Conservation (phyloP, 495 filamentous ascomycete species). For the Xylaria castorea region DNA sequence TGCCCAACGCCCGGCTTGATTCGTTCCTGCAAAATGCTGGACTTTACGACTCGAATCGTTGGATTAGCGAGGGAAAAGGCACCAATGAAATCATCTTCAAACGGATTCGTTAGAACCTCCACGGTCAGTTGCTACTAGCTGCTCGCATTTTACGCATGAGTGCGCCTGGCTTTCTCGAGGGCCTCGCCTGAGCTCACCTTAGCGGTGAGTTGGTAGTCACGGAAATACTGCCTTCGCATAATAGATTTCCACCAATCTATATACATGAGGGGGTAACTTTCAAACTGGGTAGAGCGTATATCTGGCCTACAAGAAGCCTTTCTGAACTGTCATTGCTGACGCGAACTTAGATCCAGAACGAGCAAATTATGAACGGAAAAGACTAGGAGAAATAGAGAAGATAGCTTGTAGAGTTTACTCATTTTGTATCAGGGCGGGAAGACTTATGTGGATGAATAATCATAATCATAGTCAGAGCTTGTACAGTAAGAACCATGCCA, state of each 20-base stretch:
- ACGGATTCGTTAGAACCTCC: not conserved
- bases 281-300: not conserved
- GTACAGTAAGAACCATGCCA: not conserved
- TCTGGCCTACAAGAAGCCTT: not conserved
- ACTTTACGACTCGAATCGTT: conserved; percentile 11
- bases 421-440: not conserved
- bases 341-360: not conserved
- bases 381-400: not conserved
- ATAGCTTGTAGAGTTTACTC: not conserved
- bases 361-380: not conserved
- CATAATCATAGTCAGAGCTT: not conserved
- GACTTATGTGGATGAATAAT: not conserved
- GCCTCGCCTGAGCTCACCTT: not conserved
- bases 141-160: not conserved
- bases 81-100: conserved; percentile 23
- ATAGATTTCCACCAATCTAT: not conserved
- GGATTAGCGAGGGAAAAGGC: conserved; percentile 7
- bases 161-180: not conserved
- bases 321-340: not conserved
- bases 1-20: conserved; percentile 1
- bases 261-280: not conserved
- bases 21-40: conserved; percentile 3
- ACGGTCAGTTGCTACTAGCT: not conserved
- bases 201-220: not conserved
- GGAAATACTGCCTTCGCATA: not conserved